A percentile compares a stretch with the other conserved stretches of the same genome.
Conservation (phyloP, 345 rosid genomes). For the Boechera divaricarpa region DNA sequence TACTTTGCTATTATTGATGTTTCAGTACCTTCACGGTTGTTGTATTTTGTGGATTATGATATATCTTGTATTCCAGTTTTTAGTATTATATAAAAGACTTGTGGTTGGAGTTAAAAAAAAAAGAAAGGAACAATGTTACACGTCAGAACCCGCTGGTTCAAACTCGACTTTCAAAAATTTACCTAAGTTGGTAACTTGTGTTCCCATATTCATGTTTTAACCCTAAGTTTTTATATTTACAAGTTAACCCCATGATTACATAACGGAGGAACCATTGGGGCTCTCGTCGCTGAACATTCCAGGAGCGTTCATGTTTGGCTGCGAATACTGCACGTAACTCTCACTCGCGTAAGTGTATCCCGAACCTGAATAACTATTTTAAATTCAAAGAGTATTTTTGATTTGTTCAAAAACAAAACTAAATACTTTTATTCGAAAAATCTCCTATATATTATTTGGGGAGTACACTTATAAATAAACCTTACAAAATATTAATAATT, state of each 20-base stretch:
- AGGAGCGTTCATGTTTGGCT: slow-evolving; percentile 43
- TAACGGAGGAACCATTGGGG: slow-evolving; percentile 43
- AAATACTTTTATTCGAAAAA: too few species aligned
- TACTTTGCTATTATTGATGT: too few species aligned
- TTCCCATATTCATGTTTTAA: not conserved
- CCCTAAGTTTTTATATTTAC: slow-evolving; percentile 20
- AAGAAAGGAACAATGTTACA: slow-evolving; percentile 33
- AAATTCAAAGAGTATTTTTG: too few species aligned
- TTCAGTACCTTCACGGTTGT: too few species aligned
- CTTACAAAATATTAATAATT: too few species aligned
- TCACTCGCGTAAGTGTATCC: slow-evolving; percentile 47
- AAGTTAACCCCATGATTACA: slow-evolving; percentile 22
- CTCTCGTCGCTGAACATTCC: slow-evolving; percentile 50
- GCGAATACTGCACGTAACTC: slow-evolving; percentile 37
- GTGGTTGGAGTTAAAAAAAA: too few species aligned
- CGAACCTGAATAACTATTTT: slow-evolving; percentile 27
- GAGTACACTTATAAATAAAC: too few species aligned
- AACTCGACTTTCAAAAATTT: slow-evolving; percentile 26
- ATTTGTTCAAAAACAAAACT: too few species aligned
- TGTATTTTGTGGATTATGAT: too few species aligned
- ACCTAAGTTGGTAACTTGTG: slow-evolving; percentile 18
- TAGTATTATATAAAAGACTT: too few species aligned
- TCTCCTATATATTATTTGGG: too few species aligned
- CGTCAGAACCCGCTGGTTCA: slow-evolving; percentile 34
- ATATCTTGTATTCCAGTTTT: too few species aligned